phyloP scores from a whole-genome alignment of 768 basidiomycete genomes.

The Lepiota venenata region DNA sequence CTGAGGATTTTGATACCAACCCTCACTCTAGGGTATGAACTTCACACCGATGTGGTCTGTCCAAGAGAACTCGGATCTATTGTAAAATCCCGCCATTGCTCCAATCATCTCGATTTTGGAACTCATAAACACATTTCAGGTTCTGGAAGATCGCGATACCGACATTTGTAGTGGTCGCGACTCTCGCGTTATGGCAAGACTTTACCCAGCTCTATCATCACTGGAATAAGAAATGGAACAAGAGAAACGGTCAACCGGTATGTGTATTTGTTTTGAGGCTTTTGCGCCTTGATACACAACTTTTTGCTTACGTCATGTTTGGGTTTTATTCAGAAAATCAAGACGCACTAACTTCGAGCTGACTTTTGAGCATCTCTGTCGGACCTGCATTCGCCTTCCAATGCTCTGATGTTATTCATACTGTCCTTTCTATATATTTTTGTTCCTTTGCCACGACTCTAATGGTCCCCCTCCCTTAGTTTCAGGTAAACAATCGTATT shows the following conservation, averaged over 20 bases:
- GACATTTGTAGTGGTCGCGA: constrained; percentile 49
- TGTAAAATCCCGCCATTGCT: constrained; percentile 31
- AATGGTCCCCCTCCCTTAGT: too few relatives aligned
- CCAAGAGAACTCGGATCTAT: constrained; percentile 38
- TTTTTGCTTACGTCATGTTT: too few relatives aligned
- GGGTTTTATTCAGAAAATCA: not conserved
- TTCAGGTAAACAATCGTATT: too few relatives aligned
- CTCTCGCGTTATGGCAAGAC: constrained; percentile 51
- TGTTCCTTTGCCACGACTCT: too few relatives aligned
- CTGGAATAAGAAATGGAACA: constrained; percentile 36
- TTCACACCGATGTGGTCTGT: constrained; percentile 51
- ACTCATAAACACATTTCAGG: constrained; percentile 24
- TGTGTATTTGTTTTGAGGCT: not conserved
- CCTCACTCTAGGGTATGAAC: constrained; percentile 57
- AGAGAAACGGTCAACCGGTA: constrained; percentile 27
- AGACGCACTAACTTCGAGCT: not conserved
- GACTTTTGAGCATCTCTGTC: too few relatives aligned
- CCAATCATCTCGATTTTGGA: not conserved
- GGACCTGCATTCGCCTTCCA: too few relatives aligned
- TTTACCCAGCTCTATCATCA: constrained; percentile 43
- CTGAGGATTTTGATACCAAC: not conserved
- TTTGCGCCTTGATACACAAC: not conserved
- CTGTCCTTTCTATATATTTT: too few relatives aligned
- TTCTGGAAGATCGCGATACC: constrained; percentile 70
- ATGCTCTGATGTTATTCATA: too few relatives aligned